Conservation (phyloP, 2,329 filamentous ascomycete genomes). For the Xylariaceae sp. region DNA sequence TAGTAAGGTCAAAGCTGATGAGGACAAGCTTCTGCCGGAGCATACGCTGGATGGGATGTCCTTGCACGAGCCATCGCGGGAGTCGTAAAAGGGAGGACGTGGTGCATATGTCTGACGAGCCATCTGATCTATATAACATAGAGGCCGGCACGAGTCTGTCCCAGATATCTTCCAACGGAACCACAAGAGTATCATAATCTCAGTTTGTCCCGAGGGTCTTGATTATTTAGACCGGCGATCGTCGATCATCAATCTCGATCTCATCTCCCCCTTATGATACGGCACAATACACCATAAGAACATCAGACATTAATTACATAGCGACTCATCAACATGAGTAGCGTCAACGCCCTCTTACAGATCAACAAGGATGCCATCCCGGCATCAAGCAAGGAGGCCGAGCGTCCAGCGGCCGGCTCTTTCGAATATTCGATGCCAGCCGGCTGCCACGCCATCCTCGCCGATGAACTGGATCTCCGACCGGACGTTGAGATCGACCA, state of each 20-base stretch:
- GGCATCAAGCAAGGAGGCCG: constrained; percentile 14
- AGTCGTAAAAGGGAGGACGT: not conserved
- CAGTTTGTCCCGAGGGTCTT: no score
- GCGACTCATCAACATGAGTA: constrained; percentile 4
- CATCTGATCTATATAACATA: not conserved
- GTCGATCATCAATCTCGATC: no score
- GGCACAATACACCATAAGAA: not conserved
- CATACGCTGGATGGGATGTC: not conserved
- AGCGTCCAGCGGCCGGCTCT: not conserved
- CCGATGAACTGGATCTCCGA: constrained; percentile 39
- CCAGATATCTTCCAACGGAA: not conserved
- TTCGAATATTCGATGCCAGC: constrained; percentile 32
- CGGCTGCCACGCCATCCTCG: constrained; percentile 39
- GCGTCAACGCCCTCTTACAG: constrained; percentile 6
- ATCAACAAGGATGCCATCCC: constrained; percentile 9
- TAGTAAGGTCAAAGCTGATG: not conserved
- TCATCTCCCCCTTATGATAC: not conserved
- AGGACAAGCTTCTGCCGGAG: not conserved
- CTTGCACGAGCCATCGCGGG: not conserved
- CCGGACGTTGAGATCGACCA: constrained; percentile 42
- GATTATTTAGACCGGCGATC: no score
- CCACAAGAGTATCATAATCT: no score
- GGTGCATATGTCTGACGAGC: not conserved
- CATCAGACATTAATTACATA: not conserved
- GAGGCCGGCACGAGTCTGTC: not conserved